These are phyloP conservation scores for Ceratocystiopsis sp. DNA, from an alignment of 2,329 filamentous ascomycete genomes.

Conservation along the genomic window DNA sequence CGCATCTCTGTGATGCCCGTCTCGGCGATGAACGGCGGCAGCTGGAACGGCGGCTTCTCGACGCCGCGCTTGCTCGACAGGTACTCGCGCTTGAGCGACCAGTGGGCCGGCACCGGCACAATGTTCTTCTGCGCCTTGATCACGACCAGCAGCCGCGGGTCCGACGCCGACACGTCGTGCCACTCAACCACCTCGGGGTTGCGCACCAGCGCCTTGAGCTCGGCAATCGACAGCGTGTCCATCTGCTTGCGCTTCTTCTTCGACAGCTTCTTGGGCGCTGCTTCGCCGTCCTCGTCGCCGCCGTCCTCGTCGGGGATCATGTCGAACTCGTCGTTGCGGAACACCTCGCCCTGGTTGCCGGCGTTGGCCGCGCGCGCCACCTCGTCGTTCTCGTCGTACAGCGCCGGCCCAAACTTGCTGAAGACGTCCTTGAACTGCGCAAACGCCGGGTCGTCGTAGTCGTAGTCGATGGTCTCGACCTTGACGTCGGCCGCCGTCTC, in stretches of 20 bases:
- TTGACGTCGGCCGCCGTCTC: slow-evolving; percentile 15
- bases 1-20: slow-evolving; percentile 98
- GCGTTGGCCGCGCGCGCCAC: slow-evolving; percentile 46
- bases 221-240: slow-evolving; percentile 80
- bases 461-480: slow-evolving; percentile 26
- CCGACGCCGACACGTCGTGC: slow-evolving; percentile 84
- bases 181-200: slow-evolving; percentile 94
- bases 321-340: slow-evolving; percentile 68
- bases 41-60: slow-evolving; percentile 81
- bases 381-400: slow-evolving; percentile 38
- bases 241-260: slow-evolving; percentile 90
- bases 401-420: slow-evolving; percentile 53
- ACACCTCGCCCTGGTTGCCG: slow-evolving; percentile 69
- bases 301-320: slow-evolving; percentile 75
- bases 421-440: slow-evolving; percentile 73
- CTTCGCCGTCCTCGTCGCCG: slow-evolving; percentile 24
- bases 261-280: slow-evolving; percentile 46
- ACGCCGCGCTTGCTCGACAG: slow-evolving; percentile 92
- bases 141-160: slow-evolving; percentile 76
- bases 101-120: slow-evolving; percentile 84
- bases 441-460: slow-evolving; percentile 60
- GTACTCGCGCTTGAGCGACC: slow-evolving; percentile 94
- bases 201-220: slow-evolving; percentile 79
- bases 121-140: slow-evolving; percentile 94
- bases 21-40: slow-evolving; percentile 93